Percentiles rank a stretch among this genome's conserved stretches.
These are phyloP conservation scores for Thamnidium elegans DNA, from an alignment of 192 early-diverging fungal genomes.

Conservation along the genomic window DNA sequence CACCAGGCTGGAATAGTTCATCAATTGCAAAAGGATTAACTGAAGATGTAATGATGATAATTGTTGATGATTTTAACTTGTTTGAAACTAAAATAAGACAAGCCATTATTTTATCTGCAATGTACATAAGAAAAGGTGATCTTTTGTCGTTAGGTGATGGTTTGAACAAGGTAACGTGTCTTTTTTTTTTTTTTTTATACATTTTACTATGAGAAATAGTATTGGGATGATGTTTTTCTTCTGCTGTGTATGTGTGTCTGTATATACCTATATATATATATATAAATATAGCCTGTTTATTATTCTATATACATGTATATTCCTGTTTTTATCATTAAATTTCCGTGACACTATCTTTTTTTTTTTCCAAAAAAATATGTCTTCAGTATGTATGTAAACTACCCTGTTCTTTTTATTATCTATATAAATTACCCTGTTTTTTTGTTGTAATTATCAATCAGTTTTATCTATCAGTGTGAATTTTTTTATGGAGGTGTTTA, in stretches of 20 bases:
- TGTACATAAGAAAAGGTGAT: constrained; percentile 26
- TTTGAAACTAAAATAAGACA: constrained; percentile 24
- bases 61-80: constrained; percentile 16
- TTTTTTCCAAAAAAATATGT: neutral
- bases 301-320: neutral
- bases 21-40: constrained; percentile 26
- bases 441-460: too few relatives aligned
- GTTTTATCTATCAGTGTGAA: too few relatives aligned
- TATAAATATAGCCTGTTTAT: neutral
- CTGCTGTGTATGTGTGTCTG: neutral
- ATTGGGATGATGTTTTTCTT: neutral
- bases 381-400: neutral
- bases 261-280: neutral
- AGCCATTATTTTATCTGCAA: constrained; percentile 28
- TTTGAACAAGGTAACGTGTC: constrained; percentile 27
- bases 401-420: too few relatives aligned
- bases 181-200: neutral
- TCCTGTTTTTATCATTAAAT: neutral
- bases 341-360: neutral
- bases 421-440: too few relatives aligned
- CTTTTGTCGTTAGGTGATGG: constrained; percentile 8
- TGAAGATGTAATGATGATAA: constrained; percentile 19
- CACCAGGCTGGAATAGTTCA: constrained; percentile 22
- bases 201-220: constrained; percentile 1
- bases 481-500: too few relatives aligned